Conservation (phyloP, 2,329 filamentous ascomycete species). For the Phialophora macrospora region DNA sequence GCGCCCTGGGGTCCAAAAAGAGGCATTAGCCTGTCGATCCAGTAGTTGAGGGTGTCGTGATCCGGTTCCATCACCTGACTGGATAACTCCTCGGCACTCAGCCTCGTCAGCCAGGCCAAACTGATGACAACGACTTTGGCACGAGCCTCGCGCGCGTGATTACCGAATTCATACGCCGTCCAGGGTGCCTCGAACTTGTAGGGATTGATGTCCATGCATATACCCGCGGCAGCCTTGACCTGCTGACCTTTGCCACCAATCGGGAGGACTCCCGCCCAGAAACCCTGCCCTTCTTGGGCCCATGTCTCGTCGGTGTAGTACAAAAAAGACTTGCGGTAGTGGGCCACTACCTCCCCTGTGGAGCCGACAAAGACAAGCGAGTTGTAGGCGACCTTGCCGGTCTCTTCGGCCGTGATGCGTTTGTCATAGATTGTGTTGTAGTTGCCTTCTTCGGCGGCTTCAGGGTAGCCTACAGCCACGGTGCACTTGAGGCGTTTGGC, state of each 20-base stretch:
- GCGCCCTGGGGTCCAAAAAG: slow-evolving; percentile 43
- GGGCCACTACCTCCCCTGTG: slow-evolving; percentile 58
- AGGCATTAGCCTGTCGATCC: slow-evolving; percentile 65
- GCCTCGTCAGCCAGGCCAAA: slow-evolving; percentile 67
- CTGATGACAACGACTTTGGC: slow-evolving; percentile 61
- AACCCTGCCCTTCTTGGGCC: slow-evolving; percentile 58
- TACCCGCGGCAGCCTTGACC: slow-evolving; percentile 53
- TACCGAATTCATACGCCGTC: slow-evolving; percentile 65
- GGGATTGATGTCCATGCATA: slow-evolving; percentile 65
- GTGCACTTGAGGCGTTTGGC: slow-evolving; percentile 62
- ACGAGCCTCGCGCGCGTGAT: slow-evolving; percentile 54
- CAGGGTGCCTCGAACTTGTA: slow-evolving; percentile 65
- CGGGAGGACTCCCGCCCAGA: slow-evolving; percentile 42
- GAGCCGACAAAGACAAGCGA: slow-evolving; percentile 63
- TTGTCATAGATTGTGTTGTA: slow-evolving; percentile 36
- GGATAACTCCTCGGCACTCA: slow-evolving; percentile 56
- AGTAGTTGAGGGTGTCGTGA: slow-evolving; percentile 66
- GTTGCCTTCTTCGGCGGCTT: slow-evolving; percentile 46
- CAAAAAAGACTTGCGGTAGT: slow-evolving; percentile 68
- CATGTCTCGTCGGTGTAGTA: slow-evolving; percentile 71
- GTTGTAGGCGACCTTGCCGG: slow-evolving; percentile 55
- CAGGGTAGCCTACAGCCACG: slow-evolving; percentile 69
- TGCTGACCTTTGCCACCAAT: slow-evolving; percentile 38
- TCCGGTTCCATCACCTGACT: slow-evolving; percentile 56
- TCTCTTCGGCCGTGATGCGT: slow-evolving; percentile 32